These are phyloP conservation scores for Steccherinum ochraceum DNA, from an alignment of 768 basidiomycete genomes.

Conservation along the genomic window DNA sequence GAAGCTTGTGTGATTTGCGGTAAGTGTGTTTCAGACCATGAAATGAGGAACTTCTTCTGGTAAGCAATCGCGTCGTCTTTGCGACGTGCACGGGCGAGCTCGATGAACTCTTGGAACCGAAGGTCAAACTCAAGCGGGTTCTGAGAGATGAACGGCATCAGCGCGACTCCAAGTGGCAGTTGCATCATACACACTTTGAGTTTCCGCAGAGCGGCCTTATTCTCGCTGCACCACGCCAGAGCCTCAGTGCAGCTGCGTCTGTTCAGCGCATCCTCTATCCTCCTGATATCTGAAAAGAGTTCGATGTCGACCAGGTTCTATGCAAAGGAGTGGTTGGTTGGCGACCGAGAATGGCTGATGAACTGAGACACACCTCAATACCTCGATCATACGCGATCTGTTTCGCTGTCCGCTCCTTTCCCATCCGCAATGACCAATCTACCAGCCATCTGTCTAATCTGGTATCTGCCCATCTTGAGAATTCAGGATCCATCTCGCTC, in stretches of 20 bases:
- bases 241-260: constrained; percentile 82
- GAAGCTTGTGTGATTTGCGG: constrained; percentile 72
- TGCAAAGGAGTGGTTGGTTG: neutral
- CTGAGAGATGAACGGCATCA: too few relatives aligned
- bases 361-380: constrained; percentile 56
- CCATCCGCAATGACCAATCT: constrained; percentile 84
- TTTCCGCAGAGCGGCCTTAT: constrained; percentile 87
- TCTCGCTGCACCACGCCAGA: constrained; percentile 93
- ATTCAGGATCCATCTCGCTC: constrained; percentile 46
- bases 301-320: constrained; percentile 88
- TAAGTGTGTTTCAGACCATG: constrained; percentile 81
- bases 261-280: constrained; percentile 77
- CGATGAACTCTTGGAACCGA: constrained; percentile 93
- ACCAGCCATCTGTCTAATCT: constrained; percentile 86
- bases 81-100: constrained; percentile 68
- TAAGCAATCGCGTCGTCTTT: constrained; percentile 78
- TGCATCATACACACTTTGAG: constrained; percentile 51
- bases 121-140: constrained; percentile 95
- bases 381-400: constrained; percentile 68
- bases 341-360: neutral
- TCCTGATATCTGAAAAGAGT: constrained; percentile 81
- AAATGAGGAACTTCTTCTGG: constrained; percentile 68
- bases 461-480: constrained; percentile 71
- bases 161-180: neutral
- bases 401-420: constrained; percentile 71